Conservation (phyloP, 768 basidiomycete genomes). For the Mycena filopes region DNA sequence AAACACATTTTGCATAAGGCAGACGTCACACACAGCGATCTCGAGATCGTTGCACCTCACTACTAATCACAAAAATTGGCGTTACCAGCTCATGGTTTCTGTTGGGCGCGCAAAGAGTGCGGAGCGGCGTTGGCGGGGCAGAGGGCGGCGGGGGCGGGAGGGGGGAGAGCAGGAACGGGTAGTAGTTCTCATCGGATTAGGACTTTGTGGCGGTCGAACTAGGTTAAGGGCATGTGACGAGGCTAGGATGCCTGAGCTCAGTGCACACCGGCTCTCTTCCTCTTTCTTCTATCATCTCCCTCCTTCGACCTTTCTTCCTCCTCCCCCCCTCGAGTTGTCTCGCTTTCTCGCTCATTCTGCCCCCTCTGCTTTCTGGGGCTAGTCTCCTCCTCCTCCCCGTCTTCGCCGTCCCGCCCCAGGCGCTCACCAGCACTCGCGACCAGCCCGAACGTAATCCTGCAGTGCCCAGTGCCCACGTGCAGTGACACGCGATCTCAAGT, state of each 20-base stretch:
- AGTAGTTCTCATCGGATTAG: conserved; percentile 23
- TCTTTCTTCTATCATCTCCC: conserved; percentile 8
- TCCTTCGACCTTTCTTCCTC: neutral
- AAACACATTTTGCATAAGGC: conserved; percentile 12
- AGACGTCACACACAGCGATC: conserved; percentile 18
- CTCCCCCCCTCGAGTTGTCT: conserved; percentile 8
- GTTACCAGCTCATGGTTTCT: too few species aligned
- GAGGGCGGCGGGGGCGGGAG: neutral
- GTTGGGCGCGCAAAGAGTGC: too few species aligned
- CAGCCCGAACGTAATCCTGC: neutral
- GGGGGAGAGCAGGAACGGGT: neutral
- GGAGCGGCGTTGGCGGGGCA: neutral
- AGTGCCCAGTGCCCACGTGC: conserved; percentile 15
- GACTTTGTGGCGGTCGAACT: conserved; percentile 3
- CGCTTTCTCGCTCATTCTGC: conserved; percentile 27
- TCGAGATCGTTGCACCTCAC: conserved; percentile 8
- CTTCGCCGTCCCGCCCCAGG: neutral
- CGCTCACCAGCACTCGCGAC: conserved; percentile 1
- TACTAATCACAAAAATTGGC: too few species aligned
- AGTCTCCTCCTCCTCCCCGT: conserved; percentile 10
- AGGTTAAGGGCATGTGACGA: conserved; percentile 7
- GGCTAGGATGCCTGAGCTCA: neutral
- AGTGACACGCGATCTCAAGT: conserved; percentile 21
- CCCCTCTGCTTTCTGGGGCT: conserved; percentile 30
- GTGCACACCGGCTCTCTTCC: neutral